Evolutionary conservation across 2,329 filamentous ascomycete species (phyloP).

Genomic region (Fusarium pseudoanthophilum): DNA sequence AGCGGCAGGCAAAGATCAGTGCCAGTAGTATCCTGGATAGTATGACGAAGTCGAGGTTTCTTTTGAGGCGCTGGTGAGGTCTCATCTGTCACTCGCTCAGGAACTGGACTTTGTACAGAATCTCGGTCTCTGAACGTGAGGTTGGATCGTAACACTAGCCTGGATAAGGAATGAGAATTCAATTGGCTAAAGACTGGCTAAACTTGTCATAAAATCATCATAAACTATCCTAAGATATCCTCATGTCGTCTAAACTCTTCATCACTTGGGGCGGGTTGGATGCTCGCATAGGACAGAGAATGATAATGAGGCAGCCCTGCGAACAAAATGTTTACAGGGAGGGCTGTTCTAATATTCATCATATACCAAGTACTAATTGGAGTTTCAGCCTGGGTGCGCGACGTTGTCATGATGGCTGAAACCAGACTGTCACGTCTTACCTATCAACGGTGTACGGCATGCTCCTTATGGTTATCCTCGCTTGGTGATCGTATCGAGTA

Average conservation of each 20-base stretch:
- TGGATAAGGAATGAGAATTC: fast-evolving
- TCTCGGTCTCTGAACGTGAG: background rate
- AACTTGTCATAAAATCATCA: background rate
- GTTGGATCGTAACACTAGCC: too few species aligned
- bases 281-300: background rate
- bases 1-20: fast-evolving
- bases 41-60: fast-evolving
- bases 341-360: background rate
- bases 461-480: background rate
- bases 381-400: background rate
- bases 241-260: background rate
- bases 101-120: background rate
- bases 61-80: background rate
- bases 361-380: background rate
- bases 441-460: background rate
- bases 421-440: background rate
- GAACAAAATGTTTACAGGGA: too few species aligned
- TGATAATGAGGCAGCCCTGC: background rate
- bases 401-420: background rate
- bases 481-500: background rate
- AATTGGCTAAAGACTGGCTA: fast-evolving
- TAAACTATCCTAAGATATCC: background rate
- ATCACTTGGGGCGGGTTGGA: background rate
- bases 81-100: background rate
- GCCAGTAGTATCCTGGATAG: fast-evolving